Evolutionary conservation across 805 yeast species (phyloP), one percentile per base, ranked within the genome.

Genomic region (Lachancea meyersii): DNA sequence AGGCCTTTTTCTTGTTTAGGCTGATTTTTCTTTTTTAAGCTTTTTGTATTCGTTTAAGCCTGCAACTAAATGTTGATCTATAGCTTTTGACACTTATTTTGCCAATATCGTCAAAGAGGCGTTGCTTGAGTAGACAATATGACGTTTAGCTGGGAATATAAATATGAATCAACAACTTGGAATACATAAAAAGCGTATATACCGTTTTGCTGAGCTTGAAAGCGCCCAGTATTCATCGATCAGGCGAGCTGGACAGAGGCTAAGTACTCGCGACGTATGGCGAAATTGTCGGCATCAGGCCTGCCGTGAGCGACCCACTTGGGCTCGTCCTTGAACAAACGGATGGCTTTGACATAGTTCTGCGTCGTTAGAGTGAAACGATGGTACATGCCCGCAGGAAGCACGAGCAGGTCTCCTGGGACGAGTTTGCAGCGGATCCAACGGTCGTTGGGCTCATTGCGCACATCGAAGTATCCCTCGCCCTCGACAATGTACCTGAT

Each of bases 331-430:
- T 87, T 79, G 69, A 91, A 91, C 53, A 91, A 66, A 51, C 98
- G 71, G 55, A 85, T 61, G 3, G 97, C 95, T 46, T 76, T 75
- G 51, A 91, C 82, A 51, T 75, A 74, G 60, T 79, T 77, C 38
- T 67, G 57, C 34, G 69, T 64, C 8, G 87, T 73, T 49, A 91
- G 71, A 1, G 97, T 87, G 64, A 91, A 91, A 20, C 98, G 75
- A 65, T 91, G 98, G 62, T 86, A 91, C 28, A 91, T 87, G 0
- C 97, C 97, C 1, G 95, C 87, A 0, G 98, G 98, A 24, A 84
- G 69, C 40, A 85, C 74, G 44, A 84, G 58, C 38, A 79, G 55
- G 56, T 91, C 97, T 35, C 80, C 73, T 41, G 74, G 70, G 23
- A 60, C 68, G 27, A 88, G 70, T 47, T 75, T 73, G 44, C 82